Conservation (phyloP, 2,329 filamentous ascomycete genomes). For the Fusarium buharicum region DNA sequence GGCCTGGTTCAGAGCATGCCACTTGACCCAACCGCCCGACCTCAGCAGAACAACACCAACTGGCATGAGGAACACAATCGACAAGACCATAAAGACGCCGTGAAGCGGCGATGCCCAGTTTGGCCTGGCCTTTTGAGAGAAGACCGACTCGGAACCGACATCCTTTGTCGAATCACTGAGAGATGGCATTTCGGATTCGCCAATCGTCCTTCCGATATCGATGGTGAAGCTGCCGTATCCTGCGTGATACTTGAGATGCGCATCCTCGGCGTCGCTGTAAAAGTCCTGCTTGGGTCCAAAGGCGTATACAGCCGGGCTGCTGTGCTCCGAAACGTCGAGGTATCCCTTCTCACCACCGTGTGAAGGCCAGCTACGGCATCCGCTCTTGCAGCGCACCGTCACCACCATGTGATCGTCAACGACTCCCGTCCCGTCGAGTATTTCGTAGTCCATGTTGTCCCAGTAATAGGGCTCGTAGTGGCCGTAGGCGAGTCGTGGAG, state of each 20-base stretch:
- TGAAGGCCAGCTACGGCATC: slow-evolving; percentile 62
- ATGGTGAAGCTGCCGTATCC: slow-evolving; percentile 66
- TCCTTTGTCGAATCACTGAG: slow-evolving; percentile 49
- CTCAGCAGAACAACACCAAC: slow-evolving; percentile 65
- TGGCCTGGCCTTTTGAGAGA: slow-evolving; percentile 44
- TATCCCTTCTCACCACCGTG: slow-evolving; percentile 50
- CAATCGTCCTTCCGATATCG: slow-evolving; percentile 64
- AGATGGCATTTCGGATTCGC: slow-evolving; percentile 55
- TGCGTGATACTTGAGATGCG: slow-evolving; percentile 62
- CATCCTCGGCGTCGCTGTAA: slow-evolving; percentile 55
- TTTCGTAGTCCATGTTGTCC: slow-evolving; percentile 55
- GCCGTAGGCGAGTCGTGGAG: slow-evolving; percentile 61
- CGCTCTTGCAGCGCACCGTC: slow-evolving; percentile 60
- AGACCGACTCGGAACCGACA: slow-evolving; percentile 52
- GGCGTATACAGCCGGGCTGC: slow-evolving; percentile 65
- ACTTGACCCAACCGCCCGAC: slow-evolving; percentile 61
- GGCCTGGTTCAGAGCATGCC: slow-evolving; percentile 65
- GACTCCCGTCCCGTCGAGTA: slow-evolving; percentile 61
- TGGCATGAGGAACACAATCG: slow-evolving; percentile 66
- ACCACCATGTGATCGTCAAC: slow-evolving; percentile 59
- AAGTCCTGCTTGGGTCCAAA: slow-evolving; percentile 60
- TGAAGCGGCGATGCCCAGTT: slow-evolving; percentile 58
- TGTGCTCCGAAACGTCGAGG: slow-evolving; percentile 61
- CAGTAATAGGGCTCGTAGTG: slow-evolving; percentile 64
- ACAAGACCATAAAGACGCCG: slow-evolving; percentile 64